Conservation (phyloP, 768 basidiomycete species). For the Panaeolus cyanescens region DNA sequence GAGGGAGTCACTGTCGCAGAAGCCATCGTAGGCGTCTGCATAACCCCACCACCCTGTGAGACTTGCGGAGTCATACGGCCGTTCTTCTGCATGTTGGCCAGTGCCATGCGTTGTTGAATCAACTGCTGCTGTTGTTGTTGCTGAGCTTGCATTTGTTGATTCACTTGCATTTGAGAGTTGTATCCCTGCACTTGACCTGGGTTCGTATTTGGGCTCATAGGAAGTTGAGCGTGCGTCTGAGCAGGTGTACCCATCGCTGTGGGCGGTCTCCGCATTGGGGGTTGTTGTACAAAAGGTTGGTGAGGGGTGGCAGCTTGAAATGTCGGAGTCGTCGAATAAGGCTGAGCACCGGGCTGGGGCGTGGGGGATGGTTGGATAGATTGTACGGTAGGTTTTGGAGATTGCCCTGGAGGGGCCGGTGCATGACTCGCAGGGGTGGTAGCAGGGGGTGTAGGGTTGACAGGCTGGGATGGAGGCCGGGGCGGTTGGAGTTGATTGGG, state of each 20-base stretch:
- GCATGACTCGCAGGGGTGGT: constrained; percentile 9
- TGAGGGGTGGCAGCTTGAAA: constrained; percentile 12
- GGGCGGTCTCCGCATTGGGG: constrained; percentile 8
- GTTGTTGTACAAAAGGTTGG: constrained; percentile 16
- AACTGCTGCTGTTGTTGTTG: constrained; percentile 20
- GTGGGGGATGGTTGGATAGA: constrained; percentile 14
- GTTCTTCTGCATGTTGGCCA: constrained; percentile 20
- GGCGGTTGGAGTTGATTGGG: constrained; percentile 14
- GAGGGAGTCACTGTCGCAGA: constrained; percentile 19
- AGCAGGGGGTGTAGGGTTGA: constrained; percentile 7
- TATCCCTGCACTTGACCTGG: constrained; percentile 3
- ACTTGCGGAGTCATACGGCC: constrained; percentile 31
- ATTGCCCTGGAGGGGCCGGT: constrained; percentile 15
- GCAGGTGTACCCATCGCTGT: constrained; percentile 2
- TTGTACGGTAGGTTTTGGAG: constrained; percentile 15
- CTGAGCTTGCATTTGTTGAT: constrained; percentile 11
- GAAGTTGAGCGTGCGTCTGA: constrained; percentile 8
- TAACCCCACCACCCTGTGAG: constrained; percentile 1
- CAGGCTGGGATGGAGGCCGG: constrained; percentile 17
- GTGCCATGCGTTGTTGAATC: constrained; percentile 14
- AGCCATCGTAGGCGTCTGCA: constrained; percentile 2
- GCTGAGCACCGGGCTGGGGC: constrained; percentile 6
- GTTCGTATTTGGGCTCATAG: constrained; percentile 5
- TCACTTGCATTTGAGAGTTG: constrained; percentile 5
- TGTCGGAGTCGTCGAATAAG: constrained; percentile 3